Conservation (phyloP, 208 protist species). For the Wallacemonas collosoma region DNA sequence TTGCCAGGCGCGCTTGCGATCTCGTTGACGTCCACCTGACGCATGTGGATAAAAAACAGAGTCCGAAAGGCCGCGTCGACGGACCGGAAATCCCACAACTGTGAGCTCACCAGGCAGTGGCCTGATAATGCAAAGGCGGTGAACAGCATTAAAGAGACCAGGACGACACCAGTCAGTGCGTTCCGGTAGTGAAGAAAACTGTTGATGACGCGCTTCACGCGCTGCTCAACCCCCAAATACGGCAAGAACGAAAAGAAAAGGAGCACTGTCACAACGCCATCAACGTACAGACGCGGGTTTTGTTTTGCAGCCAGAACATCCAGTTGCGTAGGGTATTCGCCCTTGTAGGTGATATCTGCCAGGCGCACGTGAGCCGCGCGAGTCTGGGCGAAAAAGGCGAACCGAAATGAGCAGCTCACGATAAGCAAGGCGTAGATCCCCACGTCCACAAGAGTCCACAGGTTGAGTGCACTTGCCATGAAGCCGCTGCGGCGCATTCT, state of each 20-base stretch:
- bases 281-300: conserved; percentile 19
- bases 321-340: conserved; percentile 24
- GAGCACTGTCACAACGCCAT: conserved; percentile 28
- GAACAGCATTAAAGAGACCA: conserved; percentile 35
- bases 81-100: conserved; percentile 40
- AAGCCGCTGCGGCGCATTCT: conserved; percentile 14
- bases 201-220: conserved; percentile 9
- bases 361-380: conserved; percentile 11
- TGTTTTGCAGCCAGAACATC: conserved; percentile 18
- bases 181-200: conserved; percentile 25
- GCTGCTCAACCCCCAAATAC: conserved; percentile 18
- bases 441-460: conserved; percentile 29
- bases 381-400: conserved; percentile 17
- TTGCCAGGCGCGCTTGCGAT: conserved; percentile 19
- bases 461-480: conserved; percentile 6
- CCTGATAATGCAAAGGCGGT: conserved; percentile 40
- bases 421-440: conserved; percentile 22
- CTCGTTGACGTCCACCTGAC: conserved; percentile 40
- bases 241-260: conserved; percentile 28
- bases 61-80: conserved; percentile 33
- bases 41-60: conserved; percentile 42
- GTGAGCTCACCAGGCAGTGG: conserved; percentile 27
- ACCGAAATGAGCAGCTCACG: conserved; percentile 19
- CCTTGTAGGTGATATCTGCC: conserved; percentile 9
- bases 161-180: conserved; percentile 30